Evolutionary conservation across 805 yeast species (phyloP), one percentile per base, ranked within the genome.

Genomic region (Sugiyamaella lignohabitans): DNA sequence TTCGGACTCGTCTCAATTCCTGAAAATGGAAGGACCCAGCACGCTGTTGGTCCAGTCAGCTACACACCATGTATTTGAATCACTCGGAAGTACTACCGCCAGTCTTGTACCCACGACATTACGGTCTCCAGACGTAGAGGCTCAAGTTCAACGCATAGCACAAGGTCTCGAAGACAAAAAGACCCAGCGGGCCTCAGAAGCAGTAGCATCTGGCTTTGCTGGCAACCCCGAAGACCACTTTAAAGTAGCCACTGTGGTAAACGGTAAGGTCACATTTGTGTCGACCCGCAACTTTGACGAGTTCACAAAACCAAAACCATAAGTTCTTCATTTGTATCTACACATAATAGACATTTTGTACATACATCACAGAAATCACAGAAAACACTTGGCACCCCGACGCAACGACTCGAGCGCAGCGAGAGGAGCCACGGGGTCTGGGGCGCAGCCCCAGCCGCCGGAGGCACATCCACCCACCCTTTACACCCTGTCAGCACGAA

Each of bases 171-270:
- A 29, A 23, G 20, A 20, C n/a, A 18, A 18, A 4, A 48, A 46
- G 8, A 19, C 40, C 6, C 35, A 43, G 3, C 19, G 35, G 5
- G 44, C 38, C 6, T n/a, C 38, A 14, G 5, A 5, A 10, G 20
- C 20, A 14, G 38, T 35, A 5, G 23, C 48, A 6, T 21, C 50
- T 1, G 57, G 57, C 16, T 35, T 54, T 43, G 14, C 30, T 6
- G 54, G 55, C 11, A 18, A 30, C 3, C 60, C 59, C 5, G 59
- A 56, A 17, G 57, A 59, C 27, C 61, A 57, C 37, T 43, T 61
- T 48, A 61, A 62, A 42, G 53, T 61, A 19, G 66, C 63, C 4
- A 55, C 60, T 11, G 57, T 62, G 2, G 48, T 46, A 14, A 50
- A 56, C 36, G 65, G 65, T 14, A 55, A 57, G 22, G 65, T 61